Percentiles rank a stretch among this genome's conserved stretches.
phyloP scores from a whole-genome alignment of 169 alveolate species.

The Miamiensis avidus region DNA sequence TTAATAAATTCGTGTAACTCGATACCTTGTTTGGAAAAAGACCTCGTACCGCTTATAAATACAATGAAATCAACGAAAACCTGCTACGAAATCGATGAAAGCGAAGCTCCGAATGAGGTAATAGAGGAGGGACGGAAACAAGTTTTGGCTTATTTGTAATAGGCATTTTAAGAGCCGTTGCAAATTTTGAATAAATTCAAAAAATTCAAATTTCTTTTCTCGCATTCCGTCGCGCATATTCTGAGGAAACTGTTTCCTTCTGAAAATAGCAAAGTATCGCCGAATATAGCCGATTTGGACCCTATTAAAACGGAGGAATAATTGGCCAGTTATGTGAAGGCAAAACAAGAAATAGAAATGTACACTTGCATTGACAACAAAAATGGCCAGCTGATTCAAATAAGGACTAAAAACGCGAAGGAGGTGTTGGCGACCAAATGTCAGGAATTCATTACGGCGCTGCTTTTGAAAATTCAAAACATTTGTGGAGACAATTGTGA shows the following conservation, averaged over 20 bases:
- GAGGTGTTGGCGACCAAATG: slow-evolving; percentile 8
- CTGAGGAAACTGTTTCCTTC: slow-evolving; percentile 23
- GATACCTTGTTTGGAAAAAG: slow-evolving; percentile 51
- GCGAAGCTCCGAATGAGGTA: neutral
- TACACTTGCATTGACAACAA: slow-evolving; percentile 27
- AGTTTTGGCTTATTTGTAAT: no score
- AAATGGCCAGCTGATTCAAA: slow-evolving; percentile 26
- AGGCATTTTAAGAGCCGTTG: neutral
- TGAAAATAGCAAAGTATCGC: slow-evolving; percentile 41
- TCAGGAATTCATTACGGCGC: slow-evolving; percentile 26
- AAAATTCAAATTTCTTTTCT: neutral
- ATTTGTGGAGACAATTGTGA: slow-evolving; percentile 21
- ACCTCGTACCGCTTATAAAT: slow-evolving; percentile 62
- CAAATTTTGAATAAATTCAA: neutral
- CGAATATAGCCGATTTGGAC: slow-evolving; percentile 16
- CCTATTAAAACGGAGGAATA: slow-evolving; percentile 22
- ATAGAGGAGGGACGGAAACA: no score
- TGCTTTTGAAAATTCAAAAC: slow-evolving; percentile 28
- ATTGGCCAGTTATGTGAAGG: slow-evolving; percentile 18
- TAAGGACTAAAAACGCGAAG: slow-evolving; percentile 39
- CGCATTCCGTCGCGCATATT: no score
- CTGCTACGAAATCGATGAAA: neutral
- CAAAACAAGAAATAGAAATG: slow-evolving; percentile 23
- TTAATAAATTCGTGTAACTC: slow-evolving; percentile 43
- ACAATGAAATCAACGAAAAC: neutral